These are phyloP conservation scores for Paecilomyces formosus DNA, from an alignment of 2,329 filamentous ascomycete genomes.

Conservation along the genomic window DNA sequence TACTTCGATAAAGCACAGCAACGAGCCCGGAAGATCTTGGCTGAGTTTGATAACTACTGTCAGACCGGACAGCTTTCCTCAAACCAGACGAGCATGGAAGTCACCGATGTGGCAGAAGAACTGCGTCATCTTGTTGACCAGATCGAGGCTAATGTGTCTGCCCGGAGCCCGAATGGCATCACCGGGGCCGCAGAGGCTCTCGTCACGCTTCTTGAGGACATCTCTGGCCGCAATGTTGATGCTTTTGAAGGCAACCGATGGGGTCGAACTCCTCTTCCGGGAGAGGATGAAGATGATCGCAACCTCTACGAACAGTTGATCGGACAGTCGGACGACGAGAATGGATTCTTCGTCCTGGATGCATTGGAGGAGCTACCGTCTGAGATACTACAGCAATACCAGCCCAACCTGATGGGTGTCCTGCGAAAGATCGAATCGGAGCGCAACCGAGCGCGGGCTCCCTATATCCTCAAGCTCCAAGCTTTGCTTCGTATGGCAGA, in stretches of 20 bases:
- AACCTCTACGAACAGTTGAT: conserved; percentile 37
- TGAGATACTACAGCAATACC: conserved; percentile 21
- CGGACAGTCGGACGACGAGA: conserved; percentile 18
- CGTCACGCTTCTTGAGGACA: conserved; percentile 28
- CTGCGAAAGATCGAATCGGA: conserved; percentile 36
- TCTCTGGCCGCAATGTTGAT: conserved; percentile 32
- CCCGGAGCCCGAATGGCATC: conserved; percentile 27
- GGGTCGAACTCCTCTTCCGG: conserved; percentile 22
- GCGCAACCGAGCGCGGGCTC: conserved; percentile 27
- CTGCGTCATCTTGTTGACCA: conserved; percentile 21
- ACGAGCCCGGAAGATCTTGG: conserved; percentile 25
- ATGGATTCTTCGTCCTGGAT: conserved; percentile 30
- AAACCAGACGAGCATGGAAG: conserved; percentile 15
- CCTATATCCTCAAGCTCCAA: conserved; percentile 26
- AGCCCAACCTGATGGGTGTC: conserved; percentile 20
- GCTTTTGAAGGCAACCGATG: conserved; percentile 28
- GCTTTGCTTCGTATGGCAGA: conserved; percentile 15
- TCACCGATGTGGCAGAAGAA: conserved; percentile 24
- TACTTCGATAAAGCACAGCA: conserved; percentile 38
- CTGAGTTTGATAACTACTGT: conserved; percentile 34
- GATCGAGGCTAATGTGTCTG: conserved; percentile 24
- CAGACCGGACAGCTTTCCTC: conserved; percentile 19
- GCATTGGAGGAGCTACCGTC: conserved; percentile 28
- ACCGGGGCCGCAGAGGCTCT: conserved; percentile 31
- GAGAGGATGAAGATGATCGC: conserved; percentile 33